These are phyloP conservation scores for Ilex asprella DNA, from an alignment of 257 asterid genomes.

Conservation along the genomic window DNA sequence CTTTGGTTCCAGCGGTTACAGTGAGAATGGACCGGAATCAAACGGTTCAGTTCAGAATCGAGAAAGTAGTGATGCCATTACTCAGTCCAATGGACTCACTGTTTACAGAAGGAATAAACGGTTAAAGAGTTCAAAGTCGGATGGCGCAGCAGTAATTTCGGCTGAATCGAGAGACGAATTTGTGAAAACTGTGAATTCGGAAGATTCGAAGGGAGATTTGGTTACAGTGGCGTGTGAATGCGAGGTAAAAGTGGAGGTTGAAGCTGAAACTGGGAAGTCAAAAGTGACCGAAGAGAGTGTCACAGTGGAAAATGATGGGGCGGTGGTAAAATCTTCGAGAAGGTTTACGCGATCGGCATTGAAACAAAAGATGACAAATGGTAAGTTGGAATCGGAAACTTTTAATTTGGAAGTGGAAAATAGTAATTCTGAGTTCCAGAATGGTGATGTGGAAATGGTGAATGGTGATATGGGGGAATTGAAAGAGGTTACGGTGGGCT, in stretches of 20 bases:
- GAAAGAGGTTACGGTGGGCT: constrained; percentile 34
- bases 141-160: constrained; percentile 2
- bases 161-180: constrained; percentile 7
- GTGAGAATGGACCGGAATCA: constrained; percentile 14
- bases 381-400: constrained; percentile 26
- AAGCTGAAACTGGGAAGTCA: constrained; percentile 18
- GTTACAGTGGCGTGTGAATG: constrained; percentile 18
- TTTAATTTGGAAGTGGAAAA: constrained; percentile 29
- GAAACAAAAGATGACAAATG: constrained; percentile 18
- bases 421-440: constrained; percentile 13
- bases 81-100: constrained; percentile 48
- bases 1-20: constrained; percentile 8
- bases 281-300: constrained; percentile 6
- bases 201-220: constrained; percentile 18
- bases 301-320: constrained; percentile 14
- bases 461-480: constrained; percentile 23
- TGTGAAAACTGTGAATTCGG: constrained; percentile 9
- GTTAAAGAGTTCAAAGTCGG: constrained; percentile 30
- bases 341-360: constrained; percentile 54
- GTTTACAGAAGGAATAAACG: constrained; percentile 68
- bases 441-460: constrained; percentile 32
- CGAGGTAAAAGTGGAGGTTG: constrained; percentile 14
- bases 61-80: constrained; percentile 35
- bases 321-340: constrained; percentile 45
- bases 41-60: constrained; percentile 35